phyloP scores from a whole-genome alignment of 805 yeast genomes.

The Yarrowia phangngaensis region DNA sequence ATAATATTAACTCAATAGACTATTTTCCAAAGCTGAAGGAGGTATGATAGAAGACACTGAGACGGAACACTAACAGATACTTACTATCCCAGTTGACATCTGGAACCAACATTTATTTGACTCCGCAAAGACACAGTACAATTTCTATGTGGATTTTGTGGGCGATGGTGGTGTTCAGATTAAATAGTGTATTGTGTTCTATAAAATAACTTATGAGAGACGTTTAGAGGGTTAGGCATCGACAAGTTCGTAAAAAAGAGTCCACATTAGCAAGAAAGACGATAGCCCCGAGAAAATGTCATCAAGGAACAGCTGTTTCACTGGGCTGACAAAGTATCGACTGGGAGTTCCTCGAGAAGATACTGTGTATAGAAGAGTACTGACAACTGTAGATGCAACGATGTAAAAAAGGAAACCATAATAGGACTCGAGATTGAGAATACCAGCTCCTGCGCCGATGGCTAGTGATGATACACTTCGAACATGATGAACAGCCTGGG shows the following conservation, averaged over 20 bases:
- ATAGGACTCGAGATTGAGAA: constrained; percentile 49
- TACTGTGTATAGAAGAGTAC: constrained; percentile 38
- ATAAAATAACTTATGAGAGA: constrained; percentile 10
- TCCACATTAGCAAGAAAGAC: constrained; percentile 58
- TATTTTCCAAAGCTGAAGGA: no score
- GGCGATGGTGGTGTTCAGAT: no score
- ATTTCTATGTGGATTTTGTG: no score
- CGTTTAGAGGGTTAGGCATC: constrained; percentile 30
- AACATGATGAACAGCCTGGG: constrained; percentile 33
- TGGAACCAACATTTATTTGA: no score
- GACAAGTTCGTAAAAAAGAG: constrained; percentile 50
- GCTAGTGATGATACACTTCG: constrained; percentile 50
- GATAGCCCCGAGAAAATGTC: constrained; percentile 49
- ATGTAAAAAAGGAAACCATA: constrained; percentile 49
- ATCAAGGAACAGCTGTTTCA: constrained; percentile 45
- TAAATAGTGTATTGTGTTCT: constrained; percentile 7
- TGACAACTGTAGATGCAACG: constrained; percentile 40
- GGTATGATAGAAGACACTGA: no score
- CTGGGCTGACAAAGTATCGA: constrained; percentile 43
- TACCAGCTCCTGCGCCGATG: constrained; percentile 54
- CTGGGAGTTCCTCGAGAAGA: constrained; percentile 41
- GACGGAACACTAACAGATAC: no score
- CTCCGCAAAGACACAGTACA: no score
- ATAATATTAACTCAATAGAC: constrained; percentile 1
- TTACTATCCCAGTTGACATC: no score